Percentiles rank a stretch among this genome's conserved stretches.
phyloP scores from a whole-genome alignment of 305 asterid genomes.

The Stenogyne calaminthoides region DNA sequence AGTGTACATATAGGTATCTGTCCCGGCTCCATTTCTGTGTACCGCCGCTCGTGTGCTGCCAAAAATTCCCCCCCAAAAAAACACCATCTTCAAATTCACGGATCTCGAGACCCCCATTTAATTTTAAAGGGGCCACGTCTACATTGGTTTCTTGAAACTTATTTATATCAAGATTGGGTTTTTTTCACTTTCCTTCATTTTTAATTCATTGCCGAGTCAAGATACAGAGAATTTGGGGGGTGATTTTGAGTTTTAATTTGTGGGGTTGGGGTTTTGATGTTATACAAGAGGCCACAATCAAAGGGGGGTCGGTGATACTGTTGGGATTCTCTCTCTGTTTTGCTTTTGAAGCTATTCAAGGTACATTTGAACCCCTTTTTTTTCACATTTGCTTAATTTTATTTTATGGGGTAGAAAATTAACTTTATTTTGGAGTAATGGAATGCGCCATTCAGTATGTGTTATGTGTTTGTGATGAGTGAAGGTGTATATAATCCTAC shows the following conservation, averaged over 20 bases:
- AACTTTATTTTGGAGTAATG: too few relatives aligned
- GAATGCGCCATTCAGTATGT: background rate
- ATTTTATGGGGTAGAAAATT: too few relatives aligned
- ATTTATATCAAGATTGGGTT: slow-evolving; percentile 26
- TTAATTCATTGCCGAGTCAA: slow-evolving; percentile 42
- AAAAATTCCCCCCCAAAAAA: slow-evolving; percentile 35
- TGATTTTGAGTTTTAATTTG: background rate
- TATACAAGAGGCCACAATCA: slow-evolving; percentile 44
- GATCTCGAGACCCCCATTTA: slow-evolving; percentile 51
- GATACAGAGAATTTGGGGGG: slow-evolving; percentile 39
- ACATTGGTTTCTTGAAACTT: slow-evolving; percentile 6
- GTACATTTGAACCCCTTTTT: slow-evolving; percentile 24
- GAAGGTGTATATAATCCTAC: too few relatives aligned
- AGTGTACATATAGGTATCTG: too few relatives aligned
- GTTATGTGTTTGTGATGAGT: too few relatives aligned
- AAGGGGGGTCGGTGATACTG: slow-evolving; percentile 71
- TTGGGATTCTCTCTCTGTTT: slow-evolving; percentile 50
- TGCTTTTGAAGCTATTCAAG: slow-evolving; percentile 39
- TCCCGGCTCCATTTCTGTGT: too few relatives aligned
- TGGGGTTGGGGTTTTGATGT: slow-evolving; percentile 34
- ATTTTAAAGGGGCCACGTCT: background rate
- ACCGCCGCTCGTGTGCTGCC: slow-evolving; percentile 65
- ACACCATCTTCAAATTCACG: slow-evolving; percentile 39
- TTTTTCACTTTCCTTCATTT: slow-evolving; percentile 41
- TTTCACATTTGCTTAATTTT: slow-evolving; percentile 13